Conservation (phyloP, 805 yeast species). For the Yarrowia alimentaria region DNA sequence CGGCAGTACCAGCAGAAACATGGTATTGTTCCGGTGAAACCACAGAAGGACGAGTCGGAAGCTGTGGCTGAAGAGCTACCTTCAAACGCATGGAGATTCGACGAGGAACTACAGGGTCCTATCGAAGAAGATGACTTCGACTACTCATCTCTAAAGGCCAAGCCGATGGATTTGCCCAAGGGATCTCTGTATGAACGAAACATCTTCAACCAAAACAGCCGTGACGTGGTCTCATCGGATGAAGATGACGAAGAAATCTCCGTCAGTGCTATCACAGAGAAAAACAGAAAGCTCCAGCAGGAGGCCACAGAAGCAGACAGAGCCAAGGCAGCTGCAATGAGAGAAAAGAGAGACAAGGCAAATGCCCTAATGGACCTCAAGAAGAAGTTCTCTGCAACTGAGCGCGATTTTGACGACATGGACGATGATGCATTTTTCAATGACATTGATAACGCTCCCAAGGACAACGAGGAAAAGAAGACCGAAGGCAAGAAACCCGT, state of each 20-base stretch:
- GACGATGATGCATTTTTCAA: slow-evolving; percentile 34
- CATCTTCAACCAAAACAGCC: not conserved
- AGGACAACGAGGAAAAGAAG: not conserved
- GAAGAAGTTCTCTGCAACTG: slow-evolving; percentile 8
- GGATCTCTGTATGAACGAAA: slow-evolving; percentile 5
- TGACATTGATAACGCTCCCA: slow-evolving; percentile 30
- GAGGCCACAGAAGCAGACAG: slow-evolving; percentile 12
- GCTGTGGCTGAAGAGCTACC: slow-evolving; percentile 11
- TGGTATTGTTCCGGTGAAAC: slow-evolving; percentile 36
- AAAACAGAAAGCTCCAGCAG: slow-evolving; percentile 11
- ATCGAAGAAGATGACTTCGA: not conserved
- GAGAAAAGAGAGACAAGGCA: not conserved
- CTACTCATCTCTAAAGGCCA: slow-evolving; percentile 6
- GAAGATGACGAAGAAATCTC: not conserved
- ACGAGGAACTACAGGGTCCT: no score
- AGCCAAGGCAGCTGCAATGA: slow-evolving; percentile 7
- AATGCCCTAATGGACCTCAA: slow-evolving; percentile 16
- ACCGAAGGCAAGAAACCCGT: not conserved
- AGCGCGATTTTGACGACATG: slow-evolving; percentile 27
- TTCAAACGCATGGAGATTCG: slow-evolving; percentile 29
- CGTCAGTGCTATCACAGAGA: no score
- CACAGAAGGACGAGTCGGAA: slow-evolving; percentile 7
- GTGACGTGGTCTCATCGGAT: not conserved
- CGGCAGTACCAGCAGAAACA: slow-evolving; percentile 47
- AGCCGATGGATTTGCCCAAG: slow-evolving; percentile 41